phyloP scores from a whole-genome alignment of 306 rosid species.

The Parietaria judaica region DNA sequence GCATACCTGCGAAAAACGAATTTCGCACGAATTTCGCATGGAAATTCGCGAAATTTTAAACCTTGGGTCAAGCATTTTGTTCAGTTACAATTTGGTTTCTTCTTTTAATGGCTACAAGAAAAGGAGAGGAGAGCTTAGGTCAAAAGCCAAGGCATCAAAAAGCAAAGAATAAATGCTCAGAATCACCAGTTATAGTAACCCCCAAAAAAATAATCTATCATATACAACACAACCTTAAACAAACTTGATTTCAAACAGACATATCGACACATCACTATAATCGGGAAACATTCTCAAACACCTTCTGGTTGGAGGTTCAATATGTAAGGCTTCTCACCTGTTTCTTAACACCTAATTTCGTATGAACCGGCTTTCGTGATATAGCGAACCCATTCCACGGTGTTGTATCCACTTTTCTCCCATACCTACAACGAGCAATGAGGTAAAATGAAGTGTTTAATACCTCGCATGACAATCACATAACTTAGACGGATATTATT shows the following conservation, averaged over 20 bases:
- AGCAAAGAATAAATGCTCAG: background rate
- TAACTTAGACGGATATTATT: background rate
- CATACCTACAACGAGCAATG: conserved; percentile 56
- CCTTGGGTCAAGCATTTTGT: background rate
- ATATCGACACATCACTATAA: conserved; percentile 9
- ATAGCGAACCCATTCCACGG: conserved; percentile 99
- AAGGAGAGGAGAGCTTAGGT: background rate
- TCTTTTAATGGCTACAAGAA: background rate
- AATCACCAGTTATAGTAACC: conserved; percentile 1
- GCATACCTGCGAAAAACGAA: too few species aligned
- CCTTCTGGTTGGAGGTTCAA: too few species aligned
- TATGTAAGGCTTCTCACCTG: too few species aligned
- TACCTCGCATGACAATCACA: background rate
- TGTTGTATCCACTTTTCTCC: conserved; percentile 99
- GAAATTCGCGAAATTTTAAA: too few species aligned
- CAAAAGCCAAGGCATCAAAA: background rate
- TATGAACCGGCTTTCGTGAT: conserved; percentile 95
- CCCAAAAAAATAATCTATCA: conserved; percentile 10
- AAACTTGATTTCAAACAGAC: conserved; percentile 1
- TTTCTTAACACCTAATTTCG: conserved; percentile 75
- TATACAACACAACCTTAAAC: conserved; percentile 20
- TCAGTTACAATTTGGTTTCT: conserved; percentile 3
- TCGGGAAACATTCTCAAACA: too few species aligned
- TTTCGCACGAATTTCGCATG: too few species aligned
- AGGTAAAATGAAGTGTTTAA: background rate